These are phyloP conservation scores for Trichoderma asperellum DNA, from an alignment of 2,329 filamentous ascomycete species.

Conservation along the genomic window DNA sequence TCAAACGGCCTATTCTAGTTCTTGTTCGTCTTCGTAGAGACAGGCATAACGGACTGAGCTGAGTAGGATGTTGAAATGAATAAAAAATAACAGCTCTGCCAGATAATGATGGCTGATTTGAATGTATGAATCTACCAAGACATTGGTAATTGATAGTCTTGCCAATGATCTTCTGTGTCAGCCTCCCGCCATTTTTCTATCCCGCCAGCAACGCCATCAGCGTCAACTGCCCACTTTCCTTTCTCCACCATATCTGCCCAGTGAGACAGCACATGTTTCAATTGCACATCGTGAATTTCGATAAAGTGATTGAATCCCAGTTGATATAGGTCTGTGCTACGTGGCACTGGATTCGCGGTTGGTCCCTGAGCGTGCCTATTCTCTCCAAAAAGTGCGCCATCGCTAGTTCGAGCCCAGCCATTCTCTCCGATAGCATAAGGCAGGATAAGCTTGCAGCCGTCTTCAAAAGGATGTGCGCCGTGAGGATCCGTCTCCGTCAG, in stretches of 20 bases:
- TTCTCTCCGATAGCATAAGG: conserved; percentile 10
- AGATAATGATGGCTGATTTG: neutral
- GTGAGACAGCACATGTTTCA: conserved; percentile 21
- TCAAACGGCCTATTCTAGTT: neutral
- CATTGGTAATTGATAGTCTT: conserved; percentile 19
- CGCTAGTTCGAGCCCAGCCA: conserved; percentile 24
- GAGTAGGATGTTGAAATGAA: neutral
- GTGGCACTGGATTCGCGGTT: neutral
- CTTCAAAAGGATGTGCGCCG: conserved; percentile 18
- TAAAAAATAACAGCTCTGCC: neutral
- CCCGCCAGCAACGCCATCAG: conserved; percentile 14
- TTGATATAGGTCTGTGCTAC: conserved; percentile 18
- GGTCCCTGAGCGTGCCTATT: conserved; percentile 5
- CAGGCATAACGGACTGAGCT: neutral
- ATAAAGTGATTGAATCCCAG: conserved; percentile 23
- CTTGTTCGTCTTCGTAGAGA: neutral
- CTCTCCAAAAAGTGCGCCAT: conserved; percentile 20
- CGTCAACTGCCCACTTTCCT: conserved; percentile 21
- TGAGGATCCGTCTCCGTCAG: conserved; percentile 16
- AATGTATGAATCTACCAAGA: conserved; percentile 32
- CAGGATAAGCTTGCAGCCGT: conserved; percentile 22
- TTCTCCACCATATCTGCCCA: conserved; percentile 19
- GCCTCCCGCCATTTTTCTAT: conserved; percentile 25
- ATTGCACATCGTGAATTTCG: conserved; percentile 17
- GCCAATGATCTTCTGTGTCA: conserved; percentile 15